phyloP scores from a whole-genome alignment of 2,329 filamentous ascomycete species.

The Aspergillus aculeatus region DNA sequence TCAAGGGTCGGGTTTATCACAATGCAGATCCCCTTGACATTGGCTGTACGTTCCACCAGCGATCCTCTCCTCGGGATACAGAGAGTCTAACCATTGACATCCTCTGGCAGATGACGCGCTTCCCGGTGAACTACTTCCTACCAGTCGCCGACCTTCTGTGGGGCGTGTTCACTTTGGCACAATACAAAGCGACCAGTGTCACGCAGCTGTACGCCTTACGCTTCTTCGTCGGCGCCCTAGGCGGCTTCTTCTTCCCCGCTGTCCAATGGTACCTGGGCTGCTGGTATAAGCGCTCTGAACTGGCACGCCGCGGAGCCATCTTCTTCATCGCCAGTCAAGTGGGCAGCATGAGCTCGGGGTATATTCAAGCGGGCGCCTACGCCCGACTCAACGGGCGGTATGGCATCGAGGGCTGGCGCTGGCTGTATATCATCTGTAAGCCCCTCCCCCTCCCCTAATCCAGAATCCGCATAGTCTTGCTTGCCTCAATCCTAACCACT shows the following conservation, averaged over 20 bases:
- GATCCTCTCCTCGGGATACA: accelerated
- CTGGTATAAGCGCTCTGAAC: slow-evolving; percentile 24
- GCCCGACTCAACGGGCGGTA: not conserved
- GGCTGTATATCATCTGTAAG: too few relatives aligned
- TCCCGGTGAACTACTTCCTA: too few relatives aligned
- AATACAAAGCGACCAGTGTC: slow-evolving; percentile 11
- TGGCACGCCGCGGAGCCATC: slow-evolving; percentile 24
- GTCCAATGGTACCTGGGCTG: slow-evolving; percentile 25
- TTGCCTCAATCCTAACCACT: not conserved
- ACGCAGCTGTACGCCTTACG: slow-evolving; percentile 31
- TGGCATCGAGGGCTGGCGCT: too few relatives aligned
- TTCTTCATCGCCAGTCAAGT: slow-evolving; percentile 26
- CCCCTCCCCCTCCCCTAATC: too few relatives aligned
- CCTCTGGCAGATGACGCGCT: too few relatives aligned
- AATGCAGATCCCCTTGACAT: too few relatives aligned
- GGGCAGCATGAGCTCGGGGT: slow-evolving; percentile 25
- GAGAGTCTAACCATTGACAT: accelerated
- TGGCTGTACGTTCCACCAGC: too few relatives aligned
- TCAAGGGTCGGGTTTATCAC: too few relatives aligned
- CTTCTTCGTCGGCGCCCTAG: slow-evolving; percentile 37
- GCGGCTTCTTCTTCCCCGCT: slow-evolving; percentile 33
- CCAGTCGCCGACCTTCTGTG: too few relatives aligned
- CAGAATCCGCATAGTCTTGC: too few relatives aligned
- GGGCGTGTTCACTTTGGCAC: too few relatives aligned
- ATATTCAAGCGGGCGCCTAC: slow-evolving; percentile 24